phyloP scores from a whole-genome alignment of 371 early-diverging fungal species.

The Lichtheimia ramosa region DNA sequence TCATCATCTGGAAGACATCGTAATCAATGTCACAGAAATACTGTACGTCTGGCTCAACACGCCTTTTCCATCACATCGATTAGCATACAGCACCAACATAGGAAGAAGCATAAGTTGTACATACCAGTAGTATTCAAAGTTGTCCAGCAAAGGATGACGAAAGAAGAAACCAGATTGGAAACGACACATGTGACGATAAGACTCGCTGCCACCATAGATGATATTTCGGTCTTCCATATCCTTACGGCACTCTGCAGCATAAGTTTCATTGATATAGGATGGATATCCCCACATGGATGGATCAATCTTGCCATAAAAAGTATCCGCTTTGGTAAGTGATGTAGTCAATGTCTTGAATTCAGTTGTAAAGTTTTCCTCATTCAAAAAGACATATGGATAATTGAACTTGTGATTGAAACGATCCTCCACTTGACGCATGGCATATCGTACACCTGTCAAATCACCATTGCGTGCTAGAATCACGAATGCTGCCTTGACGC shows the following conservation, averaged over 20 bases:
- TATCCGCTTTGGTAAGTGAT: conserved; percentile 51
- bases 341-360: conserved; percentile 67
- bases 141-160: conserved; percentile 74
- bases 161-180: conserved; percentile 93
- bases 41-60: conserved; percentile 89
- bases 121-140: conserved; percentile 94
- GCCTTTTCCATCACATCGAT: conserved; percentile 36
- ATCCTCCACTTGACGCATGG: conserved; percentile 80
- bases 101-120: not conserved
- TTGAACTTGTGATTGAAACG: conserved; percentile 79
- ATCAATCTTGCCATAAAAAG: conserved; percentile 48
- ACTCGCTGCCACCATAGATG: conserved; percentile 82
- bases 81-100: not conserved
- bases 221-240: conserved; percentile 61
- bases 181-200: conserved; percentile 96
- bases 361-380: conserved; percentile 78
- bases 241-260: conserved; percentile 59
- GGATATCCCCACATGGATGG: conserved; percentile 84
- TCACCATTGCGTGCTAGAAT: conserved; percentile 77
- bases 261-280: conserved; percentile 69
- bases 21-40: conserved; percentile 86
- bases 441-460: conserved; percentile 57
- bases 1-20: conserved; percentile 89
- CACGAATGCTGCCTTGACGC: conserved; percentile 63
- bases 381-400: conserved; percentile 91